These are phyloP conservation scores for Sporisorium sorghi DNA, from an alignment of 1,284 basidiomycete species.

Conservation along the genomic window DNA sequence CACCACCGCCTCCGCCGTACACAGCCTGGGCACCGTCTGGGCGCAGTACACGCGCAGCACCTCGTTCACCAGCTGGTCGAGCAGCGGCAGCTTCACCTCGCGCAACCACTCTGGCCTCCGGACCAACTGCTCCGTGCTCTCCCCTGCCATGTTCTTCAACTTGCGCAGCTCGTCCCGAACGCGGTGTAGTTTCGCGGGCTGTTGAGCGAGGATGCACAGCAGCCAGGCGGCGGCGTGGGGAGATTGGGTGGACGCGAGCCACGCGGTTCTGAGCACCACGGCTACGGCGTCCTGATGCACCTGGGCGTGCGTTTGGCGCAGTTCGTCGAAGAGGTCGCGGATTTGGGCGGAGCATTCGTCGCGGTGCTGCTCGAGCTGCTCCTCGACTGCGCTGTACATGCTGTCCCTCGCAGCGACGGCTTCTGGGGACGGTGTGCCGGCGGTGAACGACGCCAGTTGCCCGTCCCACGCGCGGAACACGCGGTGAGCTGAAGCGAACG, in stretches of 20 bases:
- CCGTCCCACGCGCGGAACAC: constrained; percentile 21
- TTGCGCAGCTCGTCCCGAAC: constrained; percentile 12
- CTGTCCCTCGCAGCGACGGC: constrained; percentile 8
- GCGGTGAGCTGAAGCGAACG: too few relatives aligned
- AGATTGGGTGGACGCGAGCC: constrained; percentile 21
- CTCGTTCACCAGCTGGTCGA: constrained; percentile 25
- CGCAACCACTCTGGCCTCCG: constrained; percentile 14
- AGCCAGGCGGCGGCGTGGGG: constrained; percentile 25
- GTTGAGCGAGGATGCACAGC: constrained; percentile 14
- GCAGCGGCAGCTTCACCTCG: constrained; percentile 11
- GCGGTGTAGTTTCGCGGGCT: not conserved
- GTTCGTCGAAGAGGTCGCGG: constrained; percentile 5
- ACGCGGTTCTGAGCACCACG: constrained; percentile 13
- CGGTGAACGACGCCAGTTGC: constrained; percentile 11
- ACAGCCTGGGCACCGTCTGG: constrained; percentile 18
- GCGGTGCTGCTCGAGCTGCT: constrained; percentile 14
- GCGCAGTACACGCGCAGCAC: constrained; percentile 16
- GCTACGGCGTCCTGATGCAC: constrained; percentile 16
- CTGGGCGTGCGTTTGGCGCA: constrained; percentile 4
- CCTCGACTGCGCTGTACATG: not conserved
- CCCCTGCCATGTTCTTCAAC: too few relatives aligned
- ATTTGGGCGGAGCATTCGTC: constrained; percentile 26
- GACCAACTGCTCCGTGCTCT: not conserved
- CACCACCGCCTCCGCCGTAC: constrained; percentile 17
- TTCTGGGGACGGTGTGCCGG: not conserved